Base-by-base conservation (phyloP, 495 filamentous ascomycete species). In the Pseudotulostoma volvatum region DNA sequence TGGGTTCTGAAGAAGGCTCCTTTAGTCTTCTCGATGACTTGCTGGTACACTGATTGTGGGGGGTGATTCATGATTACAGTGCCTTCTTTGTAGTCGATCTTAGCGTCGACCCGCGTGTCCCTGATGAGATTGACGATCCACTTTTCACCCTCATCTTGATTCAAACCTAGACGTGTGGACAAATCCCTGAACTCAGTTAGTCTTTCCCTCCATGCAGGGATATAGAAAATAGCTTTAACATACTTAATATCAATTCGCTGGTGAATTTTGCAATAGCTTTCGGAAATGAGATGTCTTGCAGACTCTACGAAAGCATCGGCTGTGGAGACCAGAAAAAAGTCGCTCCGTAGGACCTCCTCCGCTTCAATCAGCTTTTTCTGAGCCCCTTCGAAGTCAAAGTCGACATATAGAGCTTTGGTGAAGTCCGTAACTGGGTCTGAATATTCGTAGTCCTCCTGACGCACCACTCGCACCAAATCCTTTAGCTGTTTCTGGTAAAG, bases 31-130 rank as follows among this genome's bases (percentile, higher is more conserved):
- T 95, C 87, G 52, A 95, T 95, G 46, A 96, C 90, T 60, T 97
- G 90, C 66, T 97, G 90, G 66, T 96, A 96, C 38, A 97, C 88
- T 18, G 82, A 92, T 64, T 86, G 85, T 14, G 90, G 87, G 33
- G 90, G 90, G 65, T 97, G 90, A 66, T 97, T 97, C 90, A 97
- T 97, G 42, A 97, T 76, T 18, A 97, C 90, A 31, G 90, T 97
- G 48, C 90, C 90, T 63, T 87, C 84, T 67, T 96, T 81, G 64
- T 93, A 96, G 59, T 97, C 90, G 47, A 97, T 92, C 74, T 97
- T 97, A 44, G 92, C 90, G 51, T 97, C 90, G 31, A 97, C 83
- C 37, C 90, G 72, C 2, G 90, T 97, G 56, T 97, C 90, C 42
- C 90, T 77, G 63, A 97, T 97, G 33, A 96, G 73, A 65, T 97